Conservation (phyloP, 2,329 filamentous ascomycete species). For the Coniosporium tulheliwenetii region DNA sequence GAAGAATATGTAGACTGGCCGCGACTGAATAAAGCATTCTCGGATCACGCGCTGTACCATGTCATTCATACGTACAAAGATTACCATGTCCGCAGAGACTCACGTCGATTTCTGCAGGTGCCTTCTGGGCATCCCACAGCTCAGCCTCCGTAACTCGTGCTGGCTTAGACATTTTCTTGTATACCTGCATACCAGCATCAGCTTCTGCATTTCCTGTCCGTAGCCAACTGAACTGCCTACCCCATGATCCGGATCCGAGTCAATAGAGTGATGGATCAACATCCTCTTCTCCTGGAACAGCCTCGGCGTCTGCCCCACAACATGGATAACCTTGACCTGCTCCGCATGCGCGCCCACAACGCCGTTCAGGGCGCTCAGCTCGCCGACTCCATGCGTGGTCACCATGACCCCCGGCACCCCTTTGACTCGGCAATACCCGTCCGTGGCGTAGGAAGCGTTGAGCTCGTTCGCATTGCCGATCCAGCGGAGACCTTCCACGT, state of each 20-base stretch:
- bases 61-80: background rate
- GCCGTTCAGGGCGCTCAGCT: constrained; percentile 29
- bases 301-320: constrained; percentile 27
- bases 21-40: constrained; percentile 25
- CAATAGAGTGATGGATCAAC: constrained; percentile 32
- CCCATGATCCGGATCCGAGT: constrained; percentile 21
- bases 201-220: background rate
- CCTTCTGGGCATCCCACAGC: constrained; percentile 22
- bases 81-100: background rate
- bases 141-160: constrained; percentile 24
- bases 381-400: constrained; percentile 9
- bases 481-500: constrained; percentile 22
- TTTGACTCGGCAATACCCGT: constrained; percentile 41
- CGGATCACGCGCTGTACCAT: constrained; percentile 17
- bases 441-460: constrained; percentile 41
- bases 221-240: constrained; percentile 1
- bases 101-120: constrained; percentile 25
- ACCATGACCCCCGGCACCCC: constrained; percentile 23
- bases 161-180: constrained; percentile 21
- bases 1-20: constrained; percentile 28
- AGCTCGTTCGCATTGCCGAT: constrained; percentile 43
- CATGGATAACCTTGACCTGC: constrained; percentile 27
- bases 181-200: constrained; percentile 10
- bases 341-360: constrained; percentile 28
- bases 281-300: constrained; percentile 24